phyloP scores from a whole-genome alignment of 352 stramenopile genomes.

The Phytophthora tubulina region DNA sequence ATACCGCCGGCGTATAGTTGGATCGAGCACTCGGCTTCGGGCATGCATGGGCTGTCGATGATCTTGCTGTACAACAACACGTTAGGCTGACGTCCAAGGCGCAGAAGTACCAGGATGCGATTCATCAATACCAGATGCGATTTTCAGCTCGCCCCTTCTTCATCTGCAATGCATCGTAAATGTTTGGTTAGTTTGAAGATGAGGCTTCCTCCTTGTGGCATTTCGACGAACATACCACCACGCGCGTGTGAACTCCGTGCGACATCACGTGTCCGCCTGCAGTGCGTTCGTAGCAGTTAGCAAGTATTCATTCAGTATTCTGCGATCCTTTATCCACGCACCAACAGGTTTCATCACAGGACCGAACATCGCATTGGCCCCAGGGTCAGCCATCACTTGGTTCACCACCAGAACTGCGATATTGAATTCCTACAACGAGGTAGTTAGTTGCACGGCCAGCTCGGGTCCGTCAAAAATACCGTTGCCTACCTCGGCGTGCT shows the following conservation, averaged over 20 bases:
- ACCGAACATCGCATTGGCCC: slow-evolving; percentile 86
- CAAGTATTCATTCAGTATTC: no score
- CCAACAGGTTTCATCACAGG: slow-evolving; percentile 88
- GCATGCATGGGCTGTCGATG: slow-evolving; percentile 89
- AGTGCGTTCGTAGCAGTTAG: neutral
- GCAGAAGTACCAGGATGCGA: neutral
- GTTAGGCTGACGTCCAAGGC: neutral
- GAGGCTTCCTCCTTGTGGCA: neutral
- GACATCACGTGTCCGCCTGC: slow-evolving; percentile 94
- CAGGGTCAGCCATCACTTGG: slow-evolving; percentile 92
- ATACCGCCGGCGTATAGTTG: slow-evolving; percentile 75
- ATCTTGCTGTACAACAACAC: slow-evolving; percentile 65
- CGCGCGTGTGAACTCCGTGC: slow-evolving; percentile 96
- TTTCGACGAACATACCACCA: slow-evolving; percentile 69
- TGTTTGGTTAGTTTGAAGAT: slow-evolving; percentile 8
- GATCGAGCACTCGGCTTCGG: slow-evolving; percentile 85
- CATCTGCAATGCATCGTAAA: slow-evolving; percentile 52
- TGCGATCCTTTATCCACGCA: slow-evolving; percentile 25
- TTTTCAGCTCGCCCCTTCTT: slow-evolving; percentile 94
- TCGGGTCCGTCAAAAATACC: neutral
- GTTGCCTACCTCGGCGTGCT: slow-evolving; percentile 68
- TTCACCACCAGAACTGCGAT: slow-evolving; percentile 94
- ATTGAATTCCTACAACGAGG: slow-evolving; percentile 90
- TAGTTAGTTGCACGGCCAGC: neutral
- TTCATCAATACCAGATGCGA: slow-evolving; percentile 74